These are phyloP conservation scores for Chondrostereum purpureum DNA, from an alignment of 1,284 basidiomycete genomes.

Conservation along the genomic window DNA sequence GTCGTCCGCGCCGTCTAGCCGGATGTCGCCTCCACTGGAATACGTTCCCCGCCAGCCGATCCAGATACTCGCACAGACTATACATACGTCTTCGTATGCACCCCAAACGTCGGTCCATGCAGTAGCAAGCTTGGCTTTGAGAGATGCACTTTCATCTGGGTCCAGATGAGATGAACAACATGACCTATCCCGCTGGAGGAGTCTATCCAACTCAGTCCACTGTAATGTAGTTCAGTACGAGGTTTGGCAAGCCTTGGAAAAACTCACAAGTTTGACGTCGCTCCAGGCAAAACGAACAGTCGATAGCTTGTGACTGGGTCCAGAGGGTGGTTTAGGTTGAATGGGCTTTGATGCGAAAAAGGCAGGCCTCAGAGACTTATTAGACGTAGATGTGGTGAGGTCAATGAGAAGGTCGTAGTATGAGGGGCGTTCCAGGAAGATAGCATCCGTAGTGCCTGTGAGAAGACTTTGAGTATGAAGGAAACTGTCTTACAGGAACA, in stretches of 20 bases:
- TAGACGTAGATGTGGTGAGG: constrained; percentile 57
- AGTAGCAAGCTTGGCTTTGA: constrained; percentile 33
- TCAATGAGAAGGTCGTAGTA: constrained; percentile 75
- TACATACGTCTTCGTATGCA: constrained; percentile 75
- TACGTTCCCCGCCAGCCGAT: constrained; percentile 58
- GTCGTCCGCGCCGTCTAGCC: constrained; percentile 60
- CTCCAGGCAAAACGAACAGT: constrained; percentile 72
- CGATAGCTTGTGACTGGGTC: constrained; percentile 48
- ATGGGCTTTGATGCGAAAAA: constrained; percentile 53
- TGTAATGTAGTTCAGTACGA: constrained; percentile 18
- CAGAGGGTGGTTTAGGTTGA: constrained; percentile 24
- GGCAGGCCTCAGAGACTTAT: constrained; percentile 53
- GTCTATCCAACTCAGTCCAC: constrained; percentile 70
- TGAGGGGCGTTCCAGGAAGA: constrained; percentile 71
- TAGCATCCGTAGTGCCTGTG: constrained; percentile 68
- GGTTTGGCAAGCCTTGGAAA: neutral
- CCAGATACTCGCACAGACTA: constrained; percentile 73
- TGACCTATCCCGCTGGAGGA: constrained; percentile 47
- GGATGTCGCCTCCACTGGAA: constrained; percentile 42
- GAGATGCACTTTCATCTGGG: constrained; percentile 20
- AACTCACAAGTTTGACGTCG: constrained; percentile 61
- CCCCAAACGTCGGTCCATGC: constrained; percentile 70
- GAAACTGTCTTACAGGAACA: neutral
- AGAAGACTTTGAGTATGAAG: constrained; percentile 1
- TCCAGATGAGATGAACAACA: constrained; percentile 14